phyloP scores from a whole-genome alignment of 2,329 filamentous ascomycete species.

The Talaromyces atroroseus region DNA sequence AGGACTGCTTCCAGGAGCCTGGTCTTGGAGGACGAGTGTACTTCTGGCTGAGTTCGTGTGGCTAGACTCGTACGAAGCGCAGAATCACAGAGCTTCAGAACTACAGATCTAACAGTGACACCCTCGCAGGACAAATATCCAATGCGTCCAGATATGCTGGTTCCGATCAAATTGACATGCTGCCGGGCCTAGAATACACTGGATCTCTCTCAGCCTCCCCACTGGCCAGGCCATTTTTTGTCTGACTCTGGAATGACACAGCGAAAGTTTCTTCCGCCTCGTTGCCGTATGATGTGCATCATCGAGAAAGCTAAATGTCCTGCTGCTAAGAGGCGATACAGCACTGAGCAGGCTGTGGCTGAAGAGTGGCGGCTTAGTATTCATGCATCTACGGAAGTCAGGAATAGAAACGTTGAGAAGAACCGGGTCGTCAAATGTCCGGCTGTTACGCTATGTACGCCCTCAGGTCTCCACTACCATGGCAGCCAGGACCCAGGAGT shows the following conservation, averaged over 20 bases:
- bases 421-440: not conserved
- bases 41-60: not conserved
- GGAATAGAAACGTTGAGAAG: slow-evolving; percentile 2
- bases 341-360: not conserved
- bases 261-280: slow-evolving; percentile 1
- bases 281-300: slow-evolving; percentile 6
- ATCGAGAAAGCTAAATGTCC: not conserved
- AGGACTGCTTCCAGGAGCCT: not conserved
- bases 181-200: not conserved
- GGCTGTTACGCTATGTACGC: slow-evolving; percentile 1
- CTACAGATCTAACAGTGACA: not conserved
- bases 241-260: not conserved
- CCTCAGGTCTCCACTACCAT: slow-evolving; percentile 4
- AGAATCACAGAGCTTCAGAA: not conserved
- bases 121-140: not conserved
- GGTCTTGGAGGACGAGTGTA: not conserved
- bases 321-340: not conserved
- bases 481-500: not conserved
- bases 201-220: not conserved
- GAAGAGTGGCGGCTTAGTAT: not conserved
- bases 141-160: not conserved
- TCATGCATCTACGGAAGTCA: not conserved
- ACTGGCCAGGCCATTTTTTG: not conserved
- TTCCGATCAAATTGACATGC: not conserved
- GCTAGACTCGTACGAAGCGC: not conserved